Percentiles rank a stretch among this genome's conserved stretches.
Conservation (phyloP, 495 filamentous ascomycete species). For the Xylaria venustula region DNA sequence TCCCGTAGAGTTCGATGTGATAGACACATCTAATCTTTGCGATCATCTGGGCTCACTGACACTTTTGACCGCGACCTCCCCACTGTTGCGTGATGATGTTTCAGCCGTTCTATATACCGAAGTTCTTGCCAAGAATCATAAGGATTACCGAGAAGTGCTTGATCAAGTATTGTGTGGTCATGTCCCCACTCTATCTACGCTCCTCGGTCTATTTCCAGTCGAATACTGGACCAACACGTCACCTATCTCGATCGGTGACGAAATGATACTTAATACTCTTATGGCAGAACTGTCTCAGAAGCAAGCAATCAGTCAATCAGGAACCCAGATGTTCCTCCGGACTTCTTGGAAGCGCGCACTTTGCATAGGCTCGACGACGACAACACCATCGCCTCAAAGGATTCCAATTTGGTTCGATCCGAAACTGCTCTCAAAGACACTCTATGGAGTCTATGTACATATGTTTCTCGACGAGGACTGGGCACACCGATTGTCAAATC, state of each 20-base stretch:
- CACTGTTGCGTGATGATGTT: slow-evolving; percentile 37
- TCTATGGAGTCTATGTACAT: slow-evolving; percentile 16
- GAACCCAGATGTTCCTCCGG: slow-evolving; percentile 15
- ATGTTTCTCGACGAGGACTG: slow-evolving; percentile 20
- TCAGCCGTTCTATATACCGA: slow-evolving; percentile 50
- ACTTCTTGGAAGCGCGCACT: slow-evolving; percentile 23
- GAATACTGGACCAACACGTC: slow-evolving; percentile 52
- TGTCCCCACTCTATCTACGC: slow-evolving; percentile 41
- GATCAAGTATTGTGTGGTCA: slow-evolving; percentile 40
- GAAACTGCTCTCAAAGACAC: slow-evolving; percentile 4
- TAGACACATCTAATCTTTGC: slow-evolving; percentile 57
- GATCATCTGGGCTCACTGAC: slow-evolving; percentile 50
- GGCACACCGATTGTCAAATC: background rate
- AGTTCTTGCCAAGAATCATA: slow-evolving; percentile 23
- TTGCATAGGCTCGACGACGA: slow-evolving; percentile 15
- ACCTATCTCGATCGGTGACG: slow-evolving; percentile 30
- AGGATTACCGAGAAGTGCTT: slow-evolving; percentile 13
- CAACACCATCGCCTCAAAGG: slow-evolving; percentile 10
- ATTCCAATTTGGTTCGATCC: background rate
- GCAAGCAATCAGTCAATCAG: slow-evolving; percentile 13
- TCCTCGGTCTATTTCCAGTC: slow-evolving; percentile 48
- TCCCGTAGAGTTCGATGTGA: slow-evolving; percentile 49
- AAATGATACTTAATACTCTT: slow-evolving; percentile 5
- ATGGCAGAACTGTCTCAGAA: slow-evolving; percentile 2
- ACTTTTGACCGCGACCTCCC: slow-evolving; percentile 45